Evolutionary conservation across 148 eudicot species (phyloP).

Genomic region (Fagopyrum tataricum): DNA sequence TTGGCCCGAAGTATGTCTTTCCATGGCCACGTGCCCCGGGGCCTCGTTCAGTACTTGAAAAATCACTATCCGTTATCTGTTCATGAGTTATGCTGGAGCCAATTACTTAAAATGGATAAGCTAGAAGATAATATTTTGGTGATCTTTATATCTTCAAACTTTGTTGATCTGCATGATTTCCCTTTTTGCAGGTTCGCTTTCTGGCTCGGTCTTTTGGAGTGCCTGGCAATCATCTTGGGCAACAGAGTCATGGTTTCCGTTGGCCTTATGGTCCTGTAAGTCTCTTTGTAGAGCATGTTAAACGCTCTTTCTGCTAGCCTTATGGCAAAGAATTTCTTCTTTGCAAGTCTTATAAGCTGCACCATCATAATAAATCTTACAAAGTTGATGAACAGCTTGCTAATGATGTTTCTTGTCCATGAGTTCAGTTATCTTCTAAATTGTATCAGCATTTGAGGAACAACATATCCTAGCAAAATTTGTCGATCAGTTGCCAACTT

Average conservation of each 20-base stretch:
- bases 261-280: conserved; percentile 99
- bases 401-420: background rate
- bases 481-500: background rate
- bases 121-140: too few relatives aligned
- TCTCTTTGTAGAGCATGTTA: conserved; percentile 4
- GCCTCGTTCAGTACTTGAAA: too few relatives aligned
- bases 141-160: too few relatives aligned
- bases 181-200: conserved; percentile 74
- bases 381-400: background rate
- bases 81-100: too few relatives aligned
- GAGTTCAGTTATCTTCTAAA: background rate
- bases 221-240: conserved; percentile 99
- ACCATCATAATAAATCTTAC: background rate
- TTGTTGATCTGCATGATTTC: too few relatives aligned
- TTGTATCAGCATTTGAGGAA: background rate
- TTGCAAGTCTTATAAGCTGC: background rate
- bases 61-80: too few relatives aligned
- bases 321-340: background rate
- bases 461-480: background rate
- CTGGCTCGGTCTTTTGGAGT: conserved; percentile 93
- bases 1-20: too few relatives aligned
- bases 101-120: too few relatives aligned
- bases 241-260: conserved; percentile 97
- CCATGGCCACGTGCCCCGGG: too few relatives aligned
- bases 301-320: background rate